A percentile compares a stretch with the other conserved stretches of the same genome.
phyloP scores from a whole-genome alignment of 169 alveolate genomes.

The Cryptosporidium ubiquitum region DNA sequence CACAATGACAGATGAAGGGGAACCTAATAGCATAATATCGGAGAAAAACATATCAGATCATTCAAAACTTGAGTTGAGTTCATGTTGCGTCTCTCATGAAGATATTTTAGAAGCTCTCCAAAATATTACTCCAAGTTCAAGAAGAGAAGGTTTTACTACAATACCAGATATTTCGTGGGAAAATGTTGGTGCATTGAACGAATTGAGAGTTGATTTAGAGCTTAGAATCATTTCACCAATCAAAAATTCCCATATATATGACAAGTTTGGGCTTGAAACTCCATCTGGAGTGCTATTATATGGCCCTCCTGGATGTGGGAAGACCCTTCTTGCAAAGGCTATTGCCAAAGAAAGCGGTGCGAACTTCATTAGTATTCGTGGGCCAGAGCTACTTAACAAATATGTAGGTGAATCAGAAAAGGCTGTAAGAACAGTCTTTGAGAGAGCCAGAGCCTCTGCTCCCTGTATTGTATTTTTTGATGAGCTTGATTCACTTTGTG shows the following conservation, averaged over 20 bases:
- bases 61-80: background rate
- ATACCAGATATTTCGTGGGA: slow-evolving; percentile 96
- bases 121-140: slow-evolving; percentile 91
- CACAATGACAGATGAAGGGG: background rate
- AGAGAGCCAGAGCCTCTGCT: slow-evolving; percentile 96
- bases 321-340: slow-evolving; percentile 97
- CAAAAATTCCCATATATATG: slow-evolving; percentile 88
- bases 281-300: slow-evolving; percentile 97
- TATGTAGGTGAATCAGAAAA: slow-evolving; percentile 99
- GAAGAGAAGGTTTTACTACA: slow-evolving; percentile 95
- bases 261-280: slow-evolving; percentile 89
- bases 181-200: slow-evolving; percentile 94
- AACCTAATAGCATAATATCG: background rate
- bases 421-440: slow-evolving; percentile 97
- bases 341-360: slow-evolving; percentile 96
- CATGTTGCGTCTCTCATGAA: slow-evolving; percentile 78
- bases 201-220: slow-evolving; percentile 89
- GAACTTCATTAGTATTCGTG: slow-evolving; percentile 95
- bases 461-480: slow-evolving; percentile 99
- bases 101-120: slow-evolving; percentile 88
- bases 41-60: background rate
- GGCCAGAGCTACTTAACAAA: slow-evolving; percentile 96
- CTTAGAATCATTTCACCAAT: slow-evolving; percentile 94
- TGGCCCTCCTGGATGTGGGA: slow-evolving; percentile 99
- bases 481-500: slow-evolving; percentile 97